Evolutionary conservation across 2,329 filamentous ascomycete genomes (phyloP).

Genomic region (Botrytis aclada): DNA sequence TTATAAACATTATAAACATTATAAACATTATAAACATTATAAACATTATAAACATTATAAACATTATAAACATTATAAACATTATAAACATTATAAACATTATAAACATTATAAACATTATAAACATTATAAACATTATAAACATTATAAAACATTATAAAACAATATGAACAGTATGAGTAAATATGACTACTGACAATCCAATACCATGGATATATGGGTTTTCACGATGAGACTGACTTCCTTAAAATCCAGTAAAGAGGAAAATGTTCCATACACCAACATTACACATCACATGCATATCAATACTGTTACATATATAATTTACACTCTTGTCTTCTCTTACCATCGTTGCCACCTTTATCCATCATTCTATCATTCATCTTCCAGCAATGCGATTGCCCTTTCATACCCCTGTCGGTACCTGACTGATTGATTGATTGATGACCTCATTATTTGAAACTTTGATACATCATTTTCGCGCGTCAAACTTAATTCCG

Average conservation of each 20-base stretch:
- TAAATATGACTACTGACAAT: neutral
- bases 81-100: no score
- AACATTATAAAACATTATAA: no score
- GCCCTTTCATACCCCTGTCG: neutral
- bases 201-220: neutral
- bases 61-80: no score
- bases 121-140: no score
- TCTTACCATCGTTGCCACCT: neutral
- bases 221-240: neutral
- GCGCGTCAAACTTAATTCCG: neutral
- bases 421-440: neutral
- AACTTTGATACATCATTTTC: neutral
- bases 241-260: neutral
- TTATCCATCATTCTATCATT: neutral
- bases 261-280: neutral
- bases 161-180: neutral
- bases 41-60: no score
- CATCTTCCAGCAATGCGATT: neutral
- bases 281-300: neutral
- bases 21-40: no score
- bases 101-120: no score
- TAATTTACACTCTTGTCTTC: neutral
- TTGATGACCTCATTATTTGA: slow-evolving; percentile 9
- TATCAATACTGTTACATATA: neutral
- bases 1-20: no score